Conservation (phyloP, 108 stramenopile species). For the Nitzschia putrida region DNA sequence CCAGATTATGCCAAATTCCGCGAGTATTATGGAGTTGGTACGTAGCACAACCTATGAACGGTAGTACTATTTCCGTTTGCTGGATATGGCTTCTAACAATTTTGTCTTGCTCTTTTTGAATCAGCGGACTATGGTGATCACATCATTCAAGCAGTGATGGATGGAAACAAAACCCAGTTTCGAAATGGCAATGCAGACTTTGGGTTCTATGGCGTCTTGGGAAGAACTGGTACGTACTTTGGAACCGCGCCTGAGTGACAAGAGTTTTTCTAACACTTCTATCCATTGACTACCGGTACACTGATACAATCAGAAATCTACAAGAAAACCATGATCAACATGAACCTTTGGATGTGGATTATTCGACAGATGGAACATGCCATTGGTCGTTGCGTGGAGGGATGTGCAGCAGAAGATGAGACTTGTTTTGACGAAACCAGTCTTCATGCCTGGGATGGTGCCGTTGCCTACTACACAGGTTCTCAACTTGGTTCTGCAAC, state of each 20-base stretch:
- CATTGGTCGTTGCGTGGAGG: constrained; percentile 58
- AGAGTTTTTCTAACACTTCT: no score
- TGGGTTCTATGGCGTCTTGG: constrained; percentile 11
- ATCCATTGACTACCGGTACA: no score
- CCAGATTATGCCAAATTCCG: constrained; percentile 51
- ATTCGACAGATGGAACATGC: constrained; percentile 69
- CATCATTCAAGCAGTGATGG: constrained; percentile 61
- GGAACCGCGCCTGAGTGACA: no score
- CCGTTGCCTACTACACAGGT: constrained; percentile 64
- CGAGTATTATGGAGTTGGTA: constrained; percentile 56
- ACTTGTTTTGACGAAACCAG: constrained; percentile 57
- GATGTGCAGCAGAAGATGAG: constrained; percentile 39
- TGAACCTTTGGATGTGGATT: constrained; percentile 76
- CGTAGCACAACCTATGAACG: not conserved
- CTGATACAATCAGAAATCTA: constrained; percentile 42
- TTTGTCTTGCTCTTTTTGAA: not conserved
- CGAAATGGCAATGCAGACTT: constrained; percentile 57
- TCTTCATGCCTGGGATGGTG: constrained; percentile 49
- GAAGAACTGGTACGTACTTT: constrained; percentile 20
- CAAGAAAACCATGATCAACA: constrained; percentile 61
- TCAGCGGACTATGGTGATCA: constrained; percentile 64
- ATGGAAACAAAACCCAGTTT: constrained; percentile 41
- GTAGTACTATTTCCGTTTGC: not conserved
- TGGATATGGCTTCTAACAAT: not conserved
- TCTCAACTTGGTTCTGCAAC: constrained; percentile 4